Percentiles rank a stretch among this genome's conserved stretches.
These are phyloP conservation scores for Bipolaris cookei DNA, from an alignment of 2,329 filamentous ascomycete genomes.

Conservation along the genomic window DNA sequence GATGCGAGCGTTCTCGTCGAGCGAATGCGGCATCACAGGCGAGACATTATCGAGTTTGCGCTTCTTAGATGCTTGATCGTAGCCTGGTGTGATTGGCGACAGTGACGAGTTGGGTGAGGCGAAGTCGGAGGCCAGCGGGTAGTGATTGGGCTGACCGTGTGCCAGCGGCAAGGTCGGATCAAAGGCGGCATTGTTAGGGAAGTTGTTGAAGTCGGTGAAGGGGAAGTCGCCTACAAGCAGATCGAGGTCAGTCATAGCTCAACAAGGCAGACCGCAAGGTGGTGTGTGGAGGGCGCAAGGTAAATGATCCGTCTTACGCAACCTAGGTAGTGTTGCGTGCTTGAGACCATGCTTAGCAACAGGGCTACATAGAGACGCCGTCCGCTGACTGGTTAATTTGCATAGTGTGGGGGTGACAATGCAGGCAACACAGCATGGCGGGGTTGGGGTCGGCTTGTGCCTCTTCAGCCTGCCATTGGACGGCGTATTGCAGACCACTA, in stretches of 20 bases:
- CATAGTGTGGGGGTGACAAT: slow-evolving; percentile 36
- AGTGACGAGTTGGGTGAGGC: slow-evolving; percentile 36
- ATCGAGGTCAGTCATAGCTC: slow-evolving; percentile 46
- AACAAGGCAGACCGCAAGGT: slow-evolving; percentile 8
- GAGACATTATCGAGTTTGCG: slow-evolving; percentile 53
- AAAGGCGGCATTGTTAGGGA: slow-evolving; percentile 40
- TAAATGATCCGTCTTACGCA: slow-evolving; percentile 20
- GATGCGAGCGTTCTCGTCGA: slow-evolving; percentile 55
- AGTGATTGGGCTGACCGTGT: slow-evolving; percentile 35
- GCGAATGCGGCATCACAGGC: slow-evolving; percentile 38
- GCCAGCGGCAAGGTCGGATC: slow-evolving; percentile 42
- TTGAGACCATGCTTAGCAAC: slow-evolving; percentile 30
- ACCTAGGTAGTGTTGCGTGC: slow-evolving; percentile 46
- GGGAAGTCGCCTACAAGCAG: slow-evolving; percentile 52
- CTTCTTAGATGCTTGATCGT: slow-evolving; percentile 51
- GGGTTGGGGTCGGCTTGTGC: slow-evolving; percentile 30
- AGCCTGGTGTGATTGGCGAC: slow-evolving; percentile 39
- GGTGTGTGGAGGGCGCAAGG: slow-evolving; percentile 13
- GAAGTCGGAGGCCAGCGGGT: slow-evolving; percentile 36
- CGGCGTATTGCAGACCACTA: slow-evolving; percentile 18
- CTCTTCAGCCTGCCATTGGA: slow-evolving; percentile 32
- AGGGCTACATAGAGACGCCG: slow-evolving; percentile 27
- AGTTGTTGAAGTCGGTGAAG: slow-evolving; percentile 56
- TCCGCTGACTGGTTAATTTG: slow-evolving; percentile 34
- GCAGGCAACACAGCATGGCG: slow-evolving; percentile 34